Evolutionary conservation across 1,284 basidiomycete species (phyloP).

Genomic region (Rhodotorula sp.): DNA sequence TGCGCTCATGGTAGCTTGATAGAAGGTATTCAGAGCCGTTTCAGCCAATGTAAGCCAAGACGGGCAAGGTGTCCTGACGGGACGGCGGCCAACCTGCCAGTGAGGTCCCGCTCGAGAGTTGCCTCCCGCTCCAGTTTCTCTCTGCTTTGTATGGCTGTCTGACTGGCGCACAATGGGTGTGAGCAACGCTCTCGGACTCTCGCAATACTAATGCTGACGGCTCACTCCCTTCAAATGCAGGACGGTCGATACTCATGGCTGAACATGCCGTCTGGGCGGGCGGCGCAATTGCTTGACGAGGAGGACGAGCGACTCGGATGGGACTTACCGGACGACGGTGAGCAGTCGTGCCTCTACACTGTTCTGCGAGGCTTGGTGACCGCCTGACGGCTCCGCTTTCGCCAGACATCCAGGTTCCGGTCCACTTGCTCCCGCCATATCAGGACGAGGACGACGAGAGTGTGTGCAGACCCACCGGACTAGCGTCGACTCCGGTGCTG

Average conservation of each 20-base stretch:
- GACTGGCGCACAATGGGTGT: too few species aligned
- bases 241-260: slow-evolving; percentile 38
- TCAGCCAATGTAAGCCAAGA: too few species aligned
- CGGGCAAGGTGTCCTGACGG: too few species aligned
- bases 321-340: slow-evolving; percentile 38
- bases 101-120: too few species aligned
- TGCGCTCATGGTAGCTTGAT: too few species aligned
- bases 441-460: slow-evolving; percentile 45
- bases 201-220: too few species aligned
- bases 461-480: background rate
- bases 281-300: slow-evolving; percentile 18
- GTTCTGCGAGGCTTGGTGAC: background rate
- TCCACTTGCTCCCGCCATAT: slow-evolving; percentile 40
- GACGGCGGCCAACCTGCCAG: too few species aligned
- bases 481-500: background rate
- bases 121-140: too few species aligned
- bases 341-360: background rate
- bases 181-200: too few species aligned
- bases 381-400: background rate
- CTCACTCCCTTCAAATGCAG: slow-evolving; percentile 12
- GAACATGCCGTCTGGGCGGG: slow-evolving; percentile 1
- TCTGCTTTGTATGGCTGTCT: too few species aligned
- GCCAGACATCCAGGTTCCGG: slow-evolving; percentile 42
- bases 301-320: slow-evolving; percentile 26
- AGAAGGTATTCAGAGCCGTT: too few species aligned